Evolutionary conservation across 805 yeast genomes (phyloP).

Genomic region (Blastobotrys chiropterorum): DNA sequence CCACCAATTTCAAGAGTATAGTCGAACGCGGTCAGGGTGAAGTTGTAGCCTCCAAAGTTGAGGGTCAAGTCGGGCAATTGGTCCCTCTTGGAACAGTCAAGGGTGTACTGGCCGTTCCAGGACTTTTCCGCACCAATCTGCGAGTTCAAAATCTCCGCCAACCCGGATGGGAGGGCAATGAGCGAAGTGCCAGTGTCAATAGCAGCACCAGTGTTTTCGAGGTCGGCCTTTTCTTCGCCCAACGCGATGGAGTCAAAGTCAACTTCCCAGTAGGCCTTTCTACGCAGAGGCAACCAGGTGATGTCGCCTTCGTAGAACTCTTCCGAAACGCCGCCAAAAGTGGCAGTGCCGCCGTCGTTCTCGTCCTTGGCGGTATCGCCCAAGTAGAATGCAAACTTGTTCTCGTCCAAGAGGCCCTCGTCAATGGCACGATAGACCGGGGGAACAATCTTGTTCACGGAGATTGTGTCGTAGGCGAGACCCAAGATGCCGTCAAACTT

Average conservation of each 20-base stretch:
- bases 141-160: conserved; percentile 91
- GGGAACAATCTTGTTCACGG: conserved; percentile 85
- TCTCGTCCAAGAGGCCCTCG: conserved; percentile 73
- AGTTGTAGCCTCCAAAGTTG: conserved; percentile 83
- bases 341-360: conserved; percentile 80
- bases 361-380: conserved; percentile 66
- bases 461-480: conserved; percentile 84
- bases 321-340: conserved; percentile 91
- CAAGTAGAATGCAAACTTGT: conserved; percentile 83
- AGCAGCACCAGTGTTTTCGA: conserved; percentile 86
- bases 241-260: conserved; percentile 82
- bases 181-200: conserved; percentile 98
- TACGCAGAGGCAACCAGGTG: conserved; percentile 95
- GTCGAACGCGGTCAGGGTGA: conserved; percentile 83
- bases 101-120: conserved; percentile 95
- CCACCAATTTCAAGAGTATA: conserved; percentile 93
- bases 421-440: conserved; percentile 87
- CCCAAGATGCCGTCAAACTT: conserved; percentile 98
- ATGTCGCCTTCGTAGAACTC: conserved; percentile 73
- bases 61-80: conserved; percentile 86
- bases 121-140: conserved; percentile 96
- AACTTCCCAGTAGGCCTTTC: conserved; percentile 99
- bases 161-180: conserved; percentile 87
- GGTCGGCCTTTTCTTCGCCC: conserved; percentile 85
- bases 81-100: conserved; percentile 85